These are phyloP conservation scores for Fragaria vesca DNA, from an alignment of 306 rosid species.

Conservation along the genomic window DNA sequence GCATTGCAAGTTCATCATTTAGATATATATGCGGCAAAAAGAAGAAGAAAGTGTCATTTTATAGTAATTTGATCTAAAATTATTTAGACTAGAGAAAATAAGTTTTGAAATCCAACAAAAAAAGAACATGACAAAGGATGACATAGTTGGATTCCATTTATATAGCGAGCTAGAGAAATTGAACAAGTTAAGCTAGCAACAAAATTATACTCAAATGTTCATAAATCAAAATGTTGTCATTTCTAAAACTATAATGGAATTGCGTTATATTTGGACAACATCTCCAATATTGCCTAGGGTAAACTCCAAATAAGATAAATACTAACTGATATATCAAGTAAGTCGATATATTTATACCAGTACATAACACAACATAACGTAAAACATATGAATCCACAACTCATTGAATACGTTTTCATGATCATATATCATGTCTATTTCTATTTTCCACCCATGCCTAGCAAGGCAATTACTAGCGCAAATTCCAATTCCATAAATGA, in stretches of 20 bases:
- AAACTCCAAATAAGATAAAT: background rate
- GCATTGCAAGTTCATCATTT: background rate
- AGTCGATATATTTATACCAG: too few relatives aligned
- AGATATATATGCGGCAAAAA: background rate
- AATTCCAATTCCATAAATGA: background rate
- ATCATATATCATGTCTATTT: background rate
- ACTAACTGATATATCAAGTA: background rate
- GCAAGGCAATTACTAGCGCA: background rate
- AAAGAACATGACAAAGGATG: too few relatives aligned
- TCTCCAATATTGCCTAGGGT: background rate
- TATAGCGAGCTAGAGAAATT: background rate
- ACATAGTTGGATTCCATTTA: background rate
- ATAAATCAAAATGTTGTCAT: background rate
- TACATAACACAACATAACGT: too few relatives aligned
- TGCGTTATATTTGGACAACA: background rate
- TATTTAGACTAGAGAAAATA: too few relatives aligned
- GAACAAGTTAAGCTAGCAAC: background rate
- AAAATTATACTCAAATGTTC: background rate
- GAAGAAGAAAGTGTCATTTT: too few relatives aligned
- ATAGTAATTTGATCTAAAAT: too few relatives aligned
- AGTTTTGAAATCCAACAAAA: too few relatives aligned
- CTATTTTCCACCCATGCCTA: background rate
- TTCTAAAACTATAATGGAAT: background rate
- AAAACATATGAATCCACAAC: background rate
- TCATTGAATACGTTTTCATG: background rate